A percentile compares a stretch with the other conserved stretches of the same genome.
phyloP scores from a whole-genome alignment of 2,329 filamentous ascomycete genomes.

The Dactylonectria estremocensis region DNA sequence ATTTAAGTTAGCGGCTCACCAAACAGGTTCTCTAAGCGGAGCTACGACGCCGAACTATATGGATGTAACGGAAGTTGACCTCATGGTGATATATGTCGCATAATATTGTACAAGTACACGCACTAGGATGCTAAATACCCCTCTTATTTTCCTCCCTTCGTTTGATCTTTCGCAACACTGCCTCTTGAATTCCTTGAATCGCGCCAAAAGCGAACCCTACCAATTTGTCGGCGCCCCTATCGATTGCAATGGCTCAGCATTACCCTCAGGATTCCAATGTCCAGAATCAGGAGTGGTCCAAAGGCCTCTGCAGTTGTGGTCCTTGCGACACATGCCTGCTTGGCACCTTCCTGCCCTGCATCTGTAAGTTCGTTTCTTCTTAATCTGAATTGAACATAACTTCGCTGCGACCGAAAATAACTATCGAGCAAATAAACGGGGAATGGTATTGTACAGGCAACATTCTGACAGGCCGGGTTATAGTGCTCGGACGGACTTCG shows the following conservation, averaged over 20 bases:
- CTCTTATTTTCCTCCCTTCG: too few relatives aligned
- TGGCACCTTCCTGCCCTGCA: slow-evolving; percentile 59
- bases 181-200: slow-evolving; percentile 5
- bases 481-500: slow-evolving; percentile 62
- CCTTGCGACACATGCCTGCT: slow-evolving; percentile 58
- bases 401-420: background rate
- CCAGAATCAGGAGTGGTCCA: slow-evolving; percentile 55
- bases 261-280: slow-evolving; percentile 40
- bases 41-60: too few relatives aligned
- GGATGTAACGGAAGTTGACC: too few relatives aligned
- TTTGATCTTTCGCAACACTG: background rate
- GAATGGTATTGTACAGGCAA: background rate
- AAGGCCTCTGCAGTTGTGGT: slow-evolving; percentile 57
- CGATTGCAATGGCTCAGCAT: slow-evolving; percentile 45
- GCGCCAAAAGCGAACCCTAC: slow-evolving; percentile 2
- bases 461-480: slow-evolving; percentile 26
- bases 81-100: too few relatives aligned
- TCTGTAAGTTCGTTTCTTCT: slow-evolving; percentile 55
- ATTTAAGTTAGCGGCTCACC: too few relatives aligned
- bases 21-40: too few relatives aligned
- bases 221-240: slow-evolving; percentile 7
- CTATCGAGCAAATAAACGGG: background rate
- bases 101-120: too few relatives aligned
- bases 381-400: background rate
- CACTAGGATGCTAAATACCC: too few relatives aligned